Evolutionary conservation across 2,329 filamentous ascomycete species (phyloP).

Genomic region (Arthrinium puccinioides): DNA sequence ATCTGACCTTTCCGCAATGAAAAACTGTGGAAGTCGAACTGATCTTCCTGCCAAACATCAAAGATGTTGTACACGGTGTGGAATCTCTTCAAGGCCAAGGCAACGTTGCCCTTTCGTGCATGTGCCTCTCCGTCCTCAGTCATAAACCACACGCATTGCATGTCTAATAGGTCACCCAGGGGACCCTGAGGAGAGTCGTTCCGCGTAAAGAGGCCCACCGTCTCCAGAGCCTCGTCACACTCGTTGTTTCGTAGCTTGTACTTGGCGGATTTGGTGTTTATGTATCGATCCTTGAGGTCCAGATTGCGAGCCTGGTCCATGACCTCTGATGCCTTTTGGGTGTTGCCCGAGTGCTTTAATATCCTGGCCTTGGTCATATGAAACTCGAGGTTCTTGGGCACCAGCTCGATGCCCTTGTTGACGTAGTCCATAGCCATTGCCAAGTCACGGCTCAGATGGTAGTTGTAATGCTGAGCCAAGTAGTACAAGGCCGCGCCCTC

Average conservation of each 20-base stretch:
- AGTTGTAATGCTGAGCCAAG: slow-evolving; percentile 95
- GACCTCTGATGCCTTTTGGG: slow-evolving; percentile 69
- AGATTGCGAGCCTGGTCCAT: slow-evolving; percentile 85
- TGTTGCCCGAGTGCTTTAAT: slow-evolving; percentile 81
- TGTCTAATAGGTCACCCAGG: slow-evolving; percentile 85
- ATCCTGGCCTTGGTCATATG: slow-evolving; percentile 94
- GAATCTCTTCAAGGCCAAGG: slow-evolving; percentile 86
- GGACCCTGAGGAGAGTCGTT: slow-evolving; percentile 85
- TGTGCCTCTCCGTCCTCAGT: slow-evolving; percentile 92
- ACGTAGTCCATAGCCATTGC: slow-evolving; percentile 74
- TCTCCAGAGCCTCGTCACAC: slow-evolving; percentile 77
- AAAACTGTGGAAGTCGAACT: slow-evolving; percentile 98
- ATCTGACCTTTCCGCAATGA: slow-evolving; percentile 96
- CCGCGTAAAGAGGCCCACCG: slow-evolving; percentile 88
- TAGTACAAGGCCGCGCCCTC: slow-evolving; percentile 82
- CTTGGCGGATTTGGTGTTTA: slow-evolving; percentile 97
- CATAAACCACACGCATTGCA: slow-evolving; percentile 97
- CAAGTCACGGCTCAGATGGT: slow-evolving; percentile 77
- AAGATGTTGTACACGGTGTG: slow-evolving; percentile 87
- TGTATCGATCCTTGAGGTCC: slow-evolving; percentile 88
- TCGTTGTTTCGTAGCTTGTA: slow-evolving; percentile 92
- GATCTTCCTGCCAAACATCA: slow-evolving; percentile 95
- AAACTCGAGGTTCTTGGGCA: slow-evolving; percentile 79
- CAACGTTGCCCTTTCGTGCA: slow-evolving; percentile 71
- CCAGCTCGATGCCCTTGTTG: slow-evolving; percentile 73